phyloP scores from a whole-genome alignment of 257 asterid genomes.

The Solanum chilense region DNA sequence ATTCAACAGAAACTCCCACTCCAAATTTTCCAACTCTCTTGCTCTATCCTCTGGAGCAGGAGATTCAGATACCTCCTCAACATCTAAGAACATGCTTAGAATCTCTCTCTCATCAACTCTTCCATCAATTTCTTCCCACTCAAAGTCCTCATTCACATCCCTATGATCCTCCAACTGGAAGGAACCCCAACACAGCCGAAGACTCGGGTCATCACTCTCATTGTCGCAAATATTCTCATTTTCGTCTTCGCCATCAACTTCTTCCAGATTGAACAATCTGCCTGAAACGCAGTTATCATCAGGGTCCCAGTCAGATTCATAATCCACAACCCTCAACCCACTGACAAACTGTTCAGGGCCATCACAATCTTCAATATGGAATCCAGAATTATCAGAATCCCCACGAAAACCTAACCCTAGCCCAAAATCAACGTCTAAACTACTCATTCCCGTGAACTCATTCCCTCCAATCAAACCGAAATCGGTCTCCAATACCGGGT shows the following conservation, averaged over 20 bases:
- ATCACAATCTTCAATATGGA: constrained; percentile 10
- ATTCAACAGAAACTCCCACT: constrained; percentile 32
- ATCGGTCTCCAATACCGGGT: constrained; percentile 4
- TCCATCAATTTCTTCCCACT: constrained; percentile 32
- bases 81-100: constrained; percentile 14
- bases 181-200: constrained; percentile 22
- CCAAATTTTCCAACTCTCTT: constrained; percentile 6
- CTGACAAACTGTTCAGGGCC: not conserved
- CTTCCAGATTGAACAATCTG: not conserved
- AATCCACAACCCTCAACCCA: constrained; percentile 15
- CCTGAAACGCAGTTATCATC: constrained; percentile 5
- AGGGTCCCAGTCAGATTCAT: constrained; percentile 13
- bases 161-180: constrained; percentile 22
- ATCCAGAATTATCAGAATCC: constrained; percentile 5
- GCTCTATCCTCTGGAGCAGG: constrained; percentile 12
- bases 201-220: constrained; percentile 11
- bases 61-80: not conserved
- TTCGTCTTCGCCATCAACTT: constrained; percentile 3
- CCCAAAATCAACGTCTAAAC: constrained; percentile 17
- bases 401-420: constrained; percentile 15
- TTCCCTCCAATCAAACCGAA: constrained; percentile 5
- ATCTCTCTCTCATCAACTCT: constrained; percentile 23
- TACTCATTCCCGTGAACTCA: constrained; percentile 5
- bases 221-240: not conserved
- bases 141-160: constrained; percentile 17